These are phyloP conservation scores for Heliamphora pulchella DNA, from an alignment of 179 eudicot genomes.

Conservation along the genomic window DNA sequence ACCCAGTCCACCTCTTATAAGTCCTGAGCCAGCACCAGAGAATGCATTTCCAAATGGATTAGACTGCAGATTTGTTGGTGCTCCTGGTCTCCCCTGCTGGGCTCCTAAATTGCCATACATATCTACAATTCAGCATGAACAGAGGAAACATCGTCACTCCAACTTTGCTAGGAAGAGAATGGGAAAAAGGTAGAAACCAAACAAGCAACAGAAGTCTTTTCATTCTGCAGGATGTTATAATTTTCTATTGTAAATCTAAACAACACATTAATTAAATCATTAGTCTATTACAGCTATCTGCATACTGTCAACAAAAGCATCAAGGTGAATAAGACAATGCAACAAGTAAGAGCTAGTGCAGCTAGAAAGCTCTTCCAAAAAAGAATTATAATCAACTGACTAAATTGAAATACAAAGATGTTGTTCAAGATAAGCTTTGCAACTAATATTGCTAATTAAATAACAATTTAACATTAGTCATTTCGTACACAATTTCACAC, in stretches of 20 bases:
- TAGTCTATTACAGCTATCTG: background rate
- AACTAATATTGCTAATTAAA: background rate
- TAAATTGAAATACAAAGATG: background rate
- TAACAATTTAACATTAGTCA: background rate
- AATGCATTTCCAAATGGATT: slow-evolving; percentile 51
- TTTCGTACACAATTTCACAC: background rate
- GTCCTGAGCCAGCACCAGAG: slow-evolving; percentile 49
- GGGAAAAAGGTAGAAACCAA: background rate
- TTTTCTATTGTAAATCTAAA: background rate
- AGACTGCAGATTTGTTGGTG: slow-evolving; percentile 38
- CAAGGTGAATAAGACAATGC: background rate
- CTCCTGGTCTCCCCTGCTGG: slow-evolving; percentile 38
- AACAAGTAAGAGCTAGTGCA: background rate
- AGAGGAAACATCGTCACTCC: slow-evolving; percentile 1
- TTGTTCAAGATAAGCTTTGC: background rate
- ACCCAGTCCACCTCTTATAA: slow-evolving; percentile 54
- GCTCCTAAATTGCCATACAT: slow-evolving; percentile 31
- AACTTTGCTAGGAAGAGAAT: background rate
- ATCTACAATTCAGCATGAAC: slow-evolving; percentile 10
- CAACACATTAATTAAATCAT: background rate
- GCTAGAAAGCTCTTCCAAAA: background rate
- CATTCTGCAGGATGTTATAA: background rate
- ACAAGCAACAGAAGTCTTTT: background rate
- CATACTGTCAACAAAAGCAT: background rate
- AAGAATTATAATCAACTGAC: background rate